Conservation (phyloP, 768 basidiomycete species). For the Hygrocybe punicea region DNA sequence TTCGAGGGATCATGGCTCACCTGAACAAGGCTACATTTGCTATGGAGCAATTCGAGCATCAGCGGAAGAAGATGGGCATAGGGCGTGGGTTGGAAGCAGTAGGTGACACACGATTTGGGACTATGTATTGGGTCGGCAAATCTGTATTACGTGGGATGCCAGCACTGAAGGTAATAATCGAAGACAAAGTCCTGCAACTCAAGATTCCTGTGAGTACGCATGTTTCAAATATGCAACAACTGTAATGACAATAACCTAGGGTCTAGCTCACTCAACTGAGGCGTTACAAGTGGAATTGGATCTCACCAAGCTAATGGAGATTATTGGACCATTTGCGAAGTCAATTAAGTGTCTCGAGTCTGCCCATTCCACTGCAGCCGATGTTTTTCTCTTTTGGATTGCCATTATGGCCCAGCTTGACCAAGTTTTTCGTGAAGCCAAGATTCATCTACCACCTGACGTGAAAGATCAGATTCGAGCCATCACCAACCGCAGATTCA, state of each 20-base stretch:
- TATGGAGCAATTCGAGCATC: constrained; percentile 14
- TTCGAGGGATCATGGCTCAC: constrained; percentile 9
- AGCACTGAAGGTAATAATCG: no score
- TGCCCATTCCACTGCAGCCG: constrained; percentile 13
- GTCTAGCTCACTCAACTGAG: background rate
- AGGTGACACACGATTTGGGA: constrained; percentile 19
- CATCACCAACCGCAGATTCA: background rate
- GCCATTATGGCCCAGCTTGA: constrained; percentile 4
- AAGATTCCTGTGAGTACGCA: background rate
- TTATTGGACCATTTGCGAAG: constrained; percentile 14
- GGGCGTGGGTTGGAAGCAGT: constrained; percentile 16
- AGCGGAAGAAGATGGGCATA: constrained; percentile 16
- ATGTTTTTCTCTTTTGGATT: constrained; percentile 19
- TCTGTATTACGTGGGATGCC: no score
- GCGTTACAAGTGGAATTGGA: background rate
- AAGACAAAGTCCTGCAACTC: no score
- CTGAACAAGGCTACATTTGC: constrained; percentile 15
- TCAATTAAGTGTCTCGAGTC: constrained; percentile 21
- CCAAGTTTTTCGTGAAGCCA: background rate
- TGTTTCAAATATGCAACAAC: background rate
- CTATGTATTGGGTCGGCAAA: no score
- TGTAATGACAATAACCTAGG: background rate
- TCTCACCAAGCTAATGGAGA: constrained; percentile 3
- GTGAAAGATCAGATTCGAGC: constrained; percentile 1
- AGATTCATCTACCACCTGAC: constrained; percentile 1